phyloP scores from a whole-genome alignment of 495 filamentous ascomycete species.

The Gamarada debralockiae region DNA sequence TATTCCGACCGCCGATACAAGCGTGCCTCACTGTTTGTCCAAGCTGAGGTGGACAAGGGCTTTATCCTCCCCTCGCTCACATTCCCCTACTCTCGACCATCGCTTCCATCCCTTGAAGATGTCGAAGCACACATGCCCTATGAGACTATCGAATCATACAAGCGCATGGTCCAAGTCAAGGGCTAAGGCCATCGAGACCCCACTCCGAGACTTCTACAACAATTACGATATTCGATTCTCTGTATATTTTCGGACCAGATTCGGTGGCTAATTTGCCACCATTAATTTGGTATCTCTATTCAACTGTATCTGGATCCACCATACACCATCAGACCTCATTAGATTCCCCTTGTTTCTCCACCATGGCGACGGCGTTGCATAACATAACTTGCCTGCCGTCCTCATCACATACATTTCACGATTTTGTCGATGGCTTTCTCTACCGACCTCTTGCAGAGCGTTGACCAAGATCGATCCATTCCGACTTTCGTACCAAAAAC shows the following conservation, averaged over 20 bases:
- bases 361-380: conserved; percentile 7
- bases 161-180: conserved; percentile 32
- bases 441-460: neutral
- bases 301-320: conserved; percentile 19
- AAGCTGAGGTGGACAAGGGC: conserved; percentile 62
- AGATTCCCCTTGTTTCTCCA: conserved; percentile 4
- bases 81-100: conserved; percentile 6
- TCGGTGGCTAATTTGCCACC: conserved; percentile 4
- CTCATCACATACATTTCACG: conserved; percentile 3
- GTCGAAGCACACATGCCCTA: conserved; percentile 14
- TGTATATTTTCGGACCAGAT: conserved; percentile 29
- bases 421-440: neutral
- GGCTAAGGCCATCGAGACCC: conserved; percentile 19
- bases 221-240: conserved; percentile 21
- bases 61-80: conserved; percentile 31
- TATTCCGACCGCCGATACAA: conserved; percentile 82
- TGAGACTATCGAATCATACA: conserved; percentile 23
- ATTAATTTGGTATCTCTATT: conserved; percentile 19
- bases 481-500: neutral
- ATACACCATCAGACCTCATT: conserved; percentile 10
- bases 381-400: neutral
- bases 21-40: conserved; percentile 73
- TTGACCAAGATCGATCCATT: neutral
- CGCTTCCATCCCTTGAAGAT: conserved; percentile 19
- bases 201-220: neutral